Evolutionary conservation across 495 filamentous ascomycete species (phyloP).

Genomic region (Choiromyces venosus): DNA sequence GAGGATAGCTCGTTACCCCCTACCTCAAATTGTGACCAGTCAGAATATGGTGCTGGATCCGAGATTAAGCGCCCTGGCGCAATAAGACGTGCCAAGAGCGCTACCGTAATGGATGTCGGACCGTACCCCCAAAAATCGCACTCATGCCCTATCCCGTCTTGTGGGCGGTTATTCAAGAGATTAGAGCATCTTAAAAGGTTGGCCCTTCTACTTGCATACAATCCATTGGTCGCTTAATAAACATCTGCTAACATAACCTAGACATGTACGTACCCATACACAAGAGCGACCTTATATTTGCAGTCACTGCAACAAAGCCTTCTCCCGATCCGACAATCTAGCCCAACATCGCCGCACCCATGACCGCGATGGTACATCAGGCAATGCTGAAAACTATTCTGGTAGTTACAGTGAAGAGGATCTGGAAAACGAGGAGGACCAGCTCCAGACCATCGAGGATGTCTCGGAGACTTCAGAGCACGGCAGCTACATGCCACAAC

Average conservation of each 20-base stretch:
- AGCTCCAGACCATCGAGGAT: slow-evolving; percentile 57
- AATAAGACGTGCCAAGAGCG: slow-evolving; percentile 85
- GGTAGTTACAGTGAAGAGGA: slow-evolving; percentile 41
- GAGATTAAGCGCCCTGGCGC: slow-evolving; percentile 60
- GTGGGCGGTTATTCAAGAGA: slow-evolving; percentile 95
- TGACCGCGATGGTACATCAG: slow-evolving; percentile 57
- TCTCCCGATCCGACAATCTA: slow-evolving; percentile 96
- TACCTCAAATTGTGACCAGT: slow-evolving; percentile 60
- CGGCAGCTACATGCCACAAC: slow-evolving; percentile 45
- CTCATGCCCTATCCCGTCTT: slow-evolving; percentile 97
- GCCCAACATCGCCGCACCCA: slow-evolving; percentile 98
- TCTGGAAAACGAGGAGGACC: slow-evolving; percentile 51
- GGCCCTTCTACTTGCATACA: slow-evolving; percentile 47
- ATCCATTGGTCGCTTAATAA: slow-evolving; percentile 56
- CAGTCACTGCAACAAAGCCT: slow-evolving; percentile 95
- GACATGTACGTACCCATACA: slow-evolving; percentile 97
- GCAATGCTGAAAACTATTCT: slow-evolving; percentile 29
- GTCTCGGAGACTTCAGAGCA: slow-evolving; percentile 45
- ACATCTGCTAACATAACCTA: slow-evolving; percentile 55
- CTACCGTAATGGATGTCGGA: slow-evolving; percentile 91
- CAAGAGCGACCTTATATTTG: slow-evolving; percentile 98
- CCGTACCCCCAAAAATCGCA: slow-evolving; percentile 97
- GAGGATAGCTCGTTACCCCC: slow-evolving; percentile 52
- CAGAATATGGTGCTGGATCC: slow-evolving; percentile 55
- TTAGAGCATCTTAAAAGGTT: slow-evolving; percentile 99